Evolutionary conservation across 164 flowering plant genomes (phyloP).

Genomic region (Vitis labrusca): DNA sequence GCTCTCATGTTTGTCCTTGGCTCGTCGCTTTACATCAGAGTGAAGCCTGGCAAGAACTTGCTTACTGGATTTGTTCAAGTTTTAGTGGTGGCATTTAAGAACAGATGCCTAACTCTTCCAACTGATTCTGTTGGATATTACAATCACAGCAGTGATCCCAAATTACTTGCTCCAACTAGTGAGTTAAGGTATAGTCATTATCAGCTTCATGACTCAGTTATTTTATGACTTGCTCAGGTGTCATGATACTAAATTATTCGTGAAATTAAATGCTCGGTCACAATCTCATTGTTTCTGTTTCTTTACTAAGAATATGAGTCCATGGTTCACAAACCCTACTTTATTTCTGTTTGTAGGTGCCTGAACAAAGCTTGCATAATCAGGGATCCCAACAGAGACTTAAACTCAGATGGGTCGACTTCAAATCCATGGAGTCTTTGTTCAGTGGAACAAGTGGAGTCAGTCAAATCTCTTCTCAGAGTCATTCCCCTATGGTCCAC

Average conservation of each 20-base stretch:
- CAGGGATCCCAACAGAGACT: constrained; percentile 16
- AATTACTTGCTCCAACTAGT: constrained; percentile 16
- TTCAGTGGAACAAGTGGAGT: constrained; percentile 40
- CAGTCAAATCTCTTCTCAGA: constrained; percentile 25
- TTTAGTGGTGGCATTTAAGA: constrained; percentile 22
- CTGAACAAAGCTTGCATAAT: constrained; percentile 49
- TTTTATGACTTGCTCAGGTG: neutral
- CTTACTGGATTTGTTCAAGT: constrained; percentile 29
- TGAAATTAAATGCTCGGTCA: too few species aligned
- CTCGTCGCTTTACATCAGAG: constrained; percentile 28
- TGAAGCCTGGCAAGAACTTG: constrained; percentile 15
- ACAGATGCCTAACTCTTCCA: constrained; percentile 16
- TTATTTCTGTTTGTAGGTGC: constrained; percentile 18
- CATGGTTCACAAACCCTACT: too few species aligned
- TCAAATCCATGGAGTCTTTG: constrained; percentile 30
- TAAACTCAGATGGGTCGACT: constrained; percentile 13
- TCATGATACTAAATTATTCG: neutral
- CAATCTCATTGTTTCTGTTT: too few species aligned
- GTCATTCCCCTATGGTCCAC: neutral
- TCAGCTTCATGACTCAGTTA: neutral
- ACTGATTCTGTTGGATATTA: neutral
- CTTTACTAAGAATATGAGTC: too few species aligned
- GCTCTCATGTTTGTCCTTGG: constrained; percentile 21
- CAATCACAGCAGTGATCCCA: constrained; percentile 16
- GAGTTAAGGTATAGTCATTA: constrained; percentile 27